Evolutionary conservation across 2,329 filamentous ascomycete genomes (phyloP).

Genomic region (Verticillium zaregamsianum): DNA sequence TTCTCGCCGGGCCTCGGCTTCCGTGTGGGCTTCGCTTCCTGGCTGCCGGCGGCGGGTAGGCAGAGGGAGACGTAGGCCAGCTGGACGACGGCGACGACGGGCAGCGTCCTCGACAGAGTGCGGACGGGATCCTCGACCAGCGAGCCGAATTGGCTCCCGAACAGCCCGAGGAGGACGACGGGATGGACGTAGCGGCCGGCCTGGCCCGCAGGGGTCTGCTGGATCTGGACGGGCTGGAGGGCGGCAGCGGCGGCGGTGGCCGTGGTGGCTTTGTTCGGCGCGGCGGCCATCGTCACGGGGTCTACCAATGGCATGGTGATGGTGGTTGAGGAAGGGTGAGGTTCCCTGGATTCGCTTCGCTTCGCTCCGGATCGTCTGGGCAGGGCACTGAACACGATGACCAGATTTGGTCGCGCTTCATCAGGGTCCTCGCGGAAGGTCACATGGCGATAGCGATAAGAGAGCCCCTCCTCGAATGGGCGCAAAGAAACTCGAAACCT

Average conservation of each 20-base stretch:
- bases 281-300: constrained; percentile 32
- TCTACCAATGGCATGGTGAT: constrained; percentile 28
- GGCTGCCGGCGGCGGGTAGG: constrained; percentile 55
- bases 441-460: constrained; percentile 16
- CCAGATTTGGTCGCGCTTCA: neutral
- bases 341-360: neutral
- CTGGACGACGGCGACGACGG: constrained; percentile 62
- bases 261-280: constrained; percentile 20
- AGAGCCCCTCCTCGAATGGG: neutral
- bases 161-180: constrained; percentile 59
- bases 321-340: neutral
- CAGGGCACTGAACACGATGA: neutral
- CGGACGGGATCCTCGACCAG: constrained; percentile 68
- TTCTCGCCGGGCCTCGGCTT: constrained; percentile 51
- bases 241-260: constrained; percentile 19
- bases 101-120: constrained; percentile 57
- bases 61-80: constrained; percentile 57
- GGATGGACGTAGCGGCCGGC: constrained; percentile 65
- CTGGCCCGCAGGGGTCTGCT: constrained; percentile 32
- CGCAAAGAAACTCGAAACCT: neutral
- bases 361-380: neutral
- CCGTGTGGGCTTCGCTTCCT: constrained; percentile 33
- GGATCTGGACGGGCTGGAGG: constrained; percentile 32
- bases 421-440: constrained; percentile 6
- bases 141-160: constrained; percentile 57